Conservation (phyloP, 495 filamentous ascomycete species). For the Tuber microsphaerosporum region DNA sequence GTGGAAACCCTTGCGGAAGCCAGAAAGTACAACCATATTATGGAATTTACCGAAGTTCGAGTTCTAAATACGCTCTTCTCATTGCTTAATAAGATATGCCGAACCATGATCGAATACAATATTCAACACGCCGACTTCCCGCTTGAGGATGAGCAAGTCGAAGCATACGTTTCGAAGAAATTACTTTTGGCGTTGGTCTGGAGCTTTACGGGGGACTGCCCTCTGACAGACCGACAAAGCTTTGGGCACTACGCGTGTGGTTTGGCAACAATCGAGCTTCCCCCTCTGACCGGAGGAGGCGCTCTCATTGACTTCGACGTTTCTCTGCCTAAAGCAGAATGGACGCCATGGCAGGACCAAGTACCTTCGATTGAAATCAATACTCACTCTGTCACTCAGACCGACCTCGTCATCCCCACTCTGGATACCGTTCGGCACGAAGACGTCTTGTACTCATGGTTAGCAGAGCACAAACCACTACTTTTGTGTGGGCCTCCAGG, state of each 20-base stretch:
- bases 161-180: constrained; percentile 86
- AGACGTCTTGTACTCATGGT: constrained; percentile 96
- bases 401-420: constrained; percentile 95
- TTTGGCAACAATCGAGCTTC: constrained; percentile 75
- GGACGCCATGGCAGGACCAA: constrained; percentile 87
- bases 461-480: constrained; percentile 95
- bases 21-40: constrained; percentile 80
- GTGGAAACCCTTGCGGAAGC: constrained; percentile 67
- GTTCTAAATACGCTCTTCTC: constrained; percentile 91
- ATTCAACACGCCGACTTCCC: constrained; percentile 88
- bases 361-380: constrained; percentile 93
- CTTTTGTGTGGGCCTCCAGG: constrained; percentile 94
- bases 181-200: constrained; percentile 83
- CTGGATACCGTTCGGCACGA: constrained; percentile 95
- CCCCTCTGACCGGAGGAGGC: constrained; percentile 59
- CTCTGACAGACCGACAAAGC: constrained; percentile 72
- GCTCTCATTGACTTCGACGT: constrained; percentile 92
- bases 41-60: constrained; percentile 89
- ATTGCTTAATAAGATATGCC: constrained; percentile 82
- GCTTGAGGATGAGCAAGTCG: constrained; percentile 77
- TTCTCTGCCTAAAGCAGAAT: constrained; percentile 73
- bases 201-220: constrained; percentile 93
- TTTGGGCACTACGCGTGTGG: constrained; percentile 78
- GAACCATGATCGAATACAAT: constrained; percentile 91
- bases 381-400: constrained; percentile 93